These are phyloP conservation scores for Aspergillus nidulans DNA, from an alignment of 495 filamentous ascomycete genomes.

Conservation along the genomic window DNA sequence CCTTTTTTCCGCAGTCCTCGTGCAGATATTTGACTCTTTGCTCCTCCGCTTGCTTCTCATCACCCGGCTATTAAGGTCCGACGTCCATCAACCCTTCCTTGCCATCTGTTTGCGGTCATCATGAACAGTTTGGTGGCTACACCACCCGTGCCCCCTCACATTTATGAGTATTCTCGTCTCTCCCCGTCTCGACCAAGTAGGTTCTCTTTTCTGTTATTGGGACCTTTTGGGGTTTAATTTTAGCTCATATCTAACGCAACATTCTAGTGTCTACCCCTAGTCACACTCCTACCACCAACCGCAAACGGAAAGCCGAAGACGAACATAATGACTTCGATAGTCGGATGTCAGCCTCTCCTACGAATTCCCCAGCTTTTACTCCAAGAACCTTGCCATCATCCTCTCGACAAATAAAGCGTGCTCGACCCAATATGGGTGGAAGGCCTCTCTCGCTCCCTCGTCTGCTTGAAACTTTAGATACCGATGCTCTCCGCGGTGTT, in stretches of 20 bases:
- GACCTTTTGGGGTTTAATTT: neutral
- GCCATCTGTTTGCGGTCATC: slow-evolving; percentile 39
- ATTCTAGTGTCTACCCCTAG: slow-evolving; percentile 51
- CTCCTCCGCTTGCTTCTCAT: slow-evolving; percentile 15
- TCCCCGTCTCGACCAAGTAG: slow-evolving; percentile 69
- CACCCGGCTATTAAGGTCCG: slow-evolving; percentile 6
- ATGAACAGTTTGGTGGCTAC: slow-evolving; percentile 62
- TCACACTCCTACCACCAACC: slow-evolving; percentile 47
- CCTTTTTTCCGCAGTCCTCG: slow-evolving; percentile 14
- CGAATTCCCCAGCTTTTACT: slow-evolving; percentile 68
- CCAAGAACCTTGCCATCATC: slow-evolving; percentile 61
- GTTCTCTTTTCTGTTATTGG: neutral
- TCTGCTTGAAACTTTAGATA: slow-evolving; percentile 85
- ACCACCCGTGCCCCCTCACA: slow-evolving; percentile 71
- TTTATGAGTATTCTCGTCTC: slow-evolving; percentile 65
- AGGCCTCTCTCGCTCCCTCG: slow-evolving; percentile 76
- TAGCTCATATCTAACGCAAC: slow-evolving; percentile 20
- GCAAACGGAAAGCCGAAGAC: slow-evolving; percentile 89
- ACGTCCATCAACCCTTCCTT: slow-evolving; percentile 16
- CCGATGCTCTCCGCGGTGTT: slow-evolving; percentile 72
- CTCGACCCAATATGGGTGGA: slow-evolving; percentile 65
- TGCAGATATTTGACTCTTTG: slow-evolving; percentile 13
- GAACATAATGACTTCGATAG: slow-evolving; percentile 63
- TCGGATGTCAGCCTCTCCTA: slow-evolving; percentile 83
- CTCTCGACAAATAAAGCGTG: slow-evolving; percentile 60